Evolutionary conservation across 2,329 filamentous ascomycete species (phyloP).

Genomic region (Ophiostoma novo-ulmi): DNA sequence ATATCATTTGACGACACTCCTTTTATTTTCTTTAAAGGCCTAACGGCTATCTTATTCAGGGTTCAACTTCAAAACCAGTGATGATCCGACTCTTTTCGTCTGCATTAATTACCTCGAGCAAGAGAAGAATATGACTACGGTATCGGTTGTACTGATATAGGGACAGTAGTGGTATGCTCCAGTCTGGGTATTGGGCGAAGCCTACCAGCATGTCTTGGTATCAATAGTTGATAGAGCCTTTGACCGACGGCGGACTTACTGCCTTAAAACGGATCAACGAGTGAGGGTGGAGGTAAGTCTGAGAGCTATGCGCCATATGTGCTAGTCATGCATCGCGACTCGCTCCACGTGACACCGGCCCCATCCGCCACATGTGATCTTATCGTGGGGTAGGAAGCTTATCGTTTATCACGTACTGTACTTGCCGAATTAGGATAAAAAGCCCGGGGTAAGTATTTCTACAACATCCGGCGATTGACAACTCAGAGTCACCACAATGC

Average conservation of each 20-base stretch:
- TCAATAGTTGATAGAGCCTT: neutral
- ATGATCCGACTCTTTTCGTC: neutral
- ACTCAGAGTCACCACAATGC: neutral
- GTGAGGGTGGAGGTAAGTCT: neutral
- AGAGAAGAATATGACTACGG: neutral
- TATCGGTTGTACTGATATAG: neutral
- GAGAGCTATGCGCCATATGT: neutral
- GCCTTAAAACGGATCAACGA: neutral
- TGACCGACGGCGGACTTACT: neutral
- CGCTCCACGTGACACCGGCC: neutral
- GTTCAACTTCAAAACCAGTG: neutral
- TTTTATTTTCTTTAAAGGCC: neutral
- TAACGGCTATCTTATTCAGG: neutral
- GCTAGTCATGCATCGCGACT: neutral
- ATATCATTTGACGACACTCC: neutral
- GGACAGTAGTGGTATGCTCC: neutral
- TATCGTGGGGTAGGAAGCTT: neutral
- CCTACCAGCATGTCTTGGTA: neutral
- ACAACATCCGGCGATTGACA: neutral
- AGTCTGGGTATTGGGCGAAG: neutral
- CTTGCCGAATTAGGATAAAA: constrained; percentile 13
- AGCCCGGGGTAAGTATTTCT: constrained; percentile 4
- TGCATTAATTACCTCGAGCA: neutral
- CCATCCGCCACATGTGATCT: neutral
- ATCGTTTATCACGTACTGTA: neutral